A percentile compares a stretch with the other conserved stretches of the same genome.
Conservation (phyloP, 352 stramenopile genomes). For the Pythium volutum region DNA sequence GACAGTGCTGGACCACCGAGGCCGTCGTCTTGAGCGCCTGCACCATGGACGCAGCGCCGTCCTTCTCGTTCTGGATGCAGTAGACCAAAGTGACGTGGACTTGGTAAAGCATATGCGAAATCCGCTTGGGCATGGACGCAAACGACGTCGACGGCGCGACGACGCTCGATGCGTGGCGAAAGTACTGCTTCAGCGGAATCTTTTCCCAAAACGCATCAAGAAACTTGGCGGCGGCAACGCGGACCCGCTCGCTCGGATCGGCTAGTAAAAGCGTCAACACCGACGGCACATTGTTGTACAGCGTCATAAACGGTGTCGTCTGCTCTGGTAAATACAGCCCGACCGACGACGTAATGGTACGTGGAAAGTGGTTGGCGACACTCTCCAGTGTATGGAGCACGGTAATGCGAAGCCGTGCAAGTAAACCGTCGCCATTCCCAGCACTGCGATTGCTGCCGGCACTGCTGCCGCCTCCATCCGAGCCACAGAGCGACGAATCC, state of each 20-base stretch:
- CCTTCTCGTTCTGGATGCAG: constrained; percentile 77
- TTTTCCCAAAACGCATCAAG: constrained; percentile 82
- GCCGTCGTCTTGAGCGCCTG: constrained; percentile 75
- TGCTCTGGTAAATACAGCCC: constrained; percentile 81
- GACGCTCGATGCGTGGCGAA: constrained; percentile 47
- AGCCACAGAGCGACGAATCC: constrained; percentile 71
- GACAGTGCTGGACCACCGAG: constrained; percentile 75
- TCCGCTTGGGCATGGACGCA: constrained; percentile 79
- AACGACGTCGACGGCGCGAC: constrained; percentile 65
- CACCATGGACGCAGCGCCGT: constrained; percentile 38
- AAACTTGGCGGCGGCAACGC: constrained; percentile 70
- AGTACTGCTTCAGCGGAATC: constrained; percentile 80
- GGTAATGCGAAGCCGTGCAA: constrained; percentile 68
- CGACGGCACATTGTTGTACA: constrained; percentile 73
- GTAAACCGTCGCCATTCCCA: constrained; percentile 46
- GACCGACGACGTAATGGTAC: constrained; percentile 72
- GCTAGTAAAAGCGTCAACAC: constrained; percentile 75
- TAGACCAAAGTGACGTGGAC: constrained; percentile 81
- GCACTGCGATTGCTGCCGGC: constrained; percentile 16
- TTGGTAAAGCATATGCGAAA: constrained; percentile 83
- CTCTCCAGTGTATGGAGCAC: constrained; percentile 70
- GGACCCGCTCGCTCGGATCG: constrained; percentile 73
- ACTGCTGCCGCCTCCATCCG: constrained; percentile 39
- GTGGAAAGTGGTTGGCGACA: constrained; percentile 65
- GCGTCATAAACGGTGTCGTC: constrained; percentile 76